Base-by-base conservation (phyloP, 306 rosid genomes). In the Mucuna pruriens region DNA sequence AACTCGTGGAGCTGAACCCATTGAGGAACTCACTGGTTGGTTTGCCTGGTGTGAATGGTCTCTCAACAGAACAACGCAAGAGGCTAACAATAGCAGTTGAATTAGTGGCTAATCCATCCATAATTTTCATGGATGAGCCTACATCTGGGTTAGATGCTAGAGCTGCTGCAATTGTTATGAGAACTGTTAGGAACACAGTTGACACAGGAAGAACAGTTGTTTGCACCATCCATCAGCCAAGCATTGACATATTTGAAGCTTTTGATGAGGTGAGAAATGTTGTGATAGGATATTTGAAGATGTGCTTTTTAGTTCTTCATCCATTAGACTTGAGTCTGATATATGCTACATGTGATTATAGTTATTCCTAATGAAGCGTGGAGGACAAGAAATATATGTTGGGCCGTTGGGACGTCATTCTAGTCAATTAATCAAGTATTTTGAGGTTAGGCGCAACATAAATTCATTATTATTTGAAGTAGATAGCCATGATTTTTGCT, bases 171-270 rank as follows among this genome's bases (percentile, higher is more conserved):
- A 91, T 92, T 72, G 98, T 94, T 2, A 92, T 92, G 98, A 88
- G 97, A 80, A 92, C 98, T 0, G 93, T 94, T 4, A 89, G 98
- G 69, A 94, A 91, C 84, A 94, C 97, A 0, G 98, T 94, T 46
- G 97, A 94, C 89, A 94, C 98, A 0, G 97, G 98, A 19, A 78
- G 98, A 84, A 94, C 97, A 10, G 97, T 94, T 22, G 97, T 92
- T 75, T 94, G 98, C 87, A 94, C 98, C 65, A 94, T 94, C 60
- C 98, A 94, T 83, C 98, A 94, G 82, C 98, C 98, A 38, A 94
- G 97, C 77, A 94, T 92, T 1, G 97, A 92, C 83, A 91, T 92
- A 64, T 92, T 94, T 77, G 94, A 90, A 81, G 83, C 94, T 48
- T 90, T 90, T 80, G 94, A 90, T 61, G 94, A 90, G 91, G 94